Evolutionary conservation across 2,329 filamentous ascomycete genomes (phyloP), one percentile per base, ranked within the genome.

Genomic region (Fusarium goolgardi): DNA sequence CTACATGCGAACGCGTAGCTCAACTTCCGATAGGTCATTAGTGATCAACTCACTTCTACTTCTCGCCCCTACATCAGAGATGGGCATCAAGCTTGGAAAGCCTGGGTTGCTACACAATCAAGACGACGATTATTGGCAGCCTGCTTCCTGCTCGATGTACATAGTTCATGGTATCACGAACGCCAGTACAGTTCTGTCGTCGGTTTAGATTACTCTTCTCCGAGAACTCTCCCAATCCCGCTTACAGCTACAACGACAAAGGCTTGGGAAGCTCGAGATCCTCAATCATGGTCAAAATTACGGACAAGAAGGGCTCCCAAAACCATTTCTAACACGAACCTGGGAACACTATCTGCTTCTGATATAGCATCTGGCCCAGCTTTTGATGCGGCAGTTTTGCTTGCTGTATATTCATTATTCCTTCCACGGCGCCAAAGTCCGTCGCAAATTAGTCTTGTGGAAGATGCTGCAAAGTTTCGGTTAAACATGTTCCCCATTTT

Each of bases 81-180:
- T 47, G 74, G 70, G 29, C 71, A 78, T 32, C 75, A 76, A 59
- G 78, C 78, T 46, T 88, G 86, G 86, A 78, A 76, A 39, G 71
- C 76, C 61, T 89, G 87, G 87, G 74, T 88, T 40, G 76, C 83
- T 45, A 75, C 77, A 50, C 87, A 89, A 75, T 79, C 84, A 10
- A 80, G 79, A 55, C 83, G 85, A 56, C 83, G 87, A 41, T 79
- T 89, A 29, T 77, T 87, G n/a, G 79, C 83, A 34, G 83, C 82
- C 16, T 88, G 85, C 76, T 87, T 88, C 74, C 76, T 87, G 54
- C 78, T 86, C 57, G 86, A 89, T 72, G 79, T 83, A 9, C 86
- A 88, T 63, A 81, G 84, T 71, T 82, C 84, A 64, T 78, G 83
- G 64, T 88, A 86, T 69, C 81, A 85, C 53, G 83, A 88, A 74